A percentile compares a stretch with the other conserved stretches of the same genome.
These are phyloP conservation scores for Tolypocladium capitatum DNA, from an alignment of 2,329 filamentous ascomycete genomes.

Conservation along the genomic window DNA sequence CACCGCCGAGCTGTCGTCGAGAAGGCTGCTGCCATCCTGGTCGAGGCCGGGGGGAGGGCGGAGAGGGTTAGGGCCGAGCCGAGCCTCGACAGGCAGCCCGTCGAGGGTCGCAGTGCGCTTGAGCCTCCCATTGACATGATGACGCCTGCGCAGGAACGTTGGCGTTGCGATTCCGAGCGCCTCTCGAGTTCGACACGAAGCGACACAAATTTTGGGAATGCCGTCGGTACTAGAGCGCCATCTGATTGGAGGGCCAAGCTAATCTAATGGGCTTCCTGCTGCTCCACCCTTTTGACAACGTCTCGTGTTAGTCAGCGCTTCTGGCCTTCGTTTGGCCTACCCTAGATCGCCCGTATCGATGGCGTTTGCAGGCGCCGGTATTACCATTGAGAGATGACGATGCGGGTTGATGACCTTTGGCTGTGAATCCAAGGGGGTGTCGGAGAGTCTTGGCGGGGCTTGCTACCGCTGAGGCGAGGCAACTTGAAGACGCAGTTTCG, in stretches of 20 bases:
- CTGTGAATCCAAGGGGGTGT: too few relatives aligned
- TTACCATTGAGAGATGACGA: too few relatives aligned
- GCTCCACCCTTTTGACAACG: not conserved
- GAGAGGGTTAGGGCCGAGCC: slow-evolving; percentile 1
- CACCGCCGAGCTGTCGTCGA: slow-evolving; percentile 41
- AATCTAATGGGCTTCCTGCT: not conserved
- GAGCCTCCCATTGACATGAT: slow-evolving; percentile 15
- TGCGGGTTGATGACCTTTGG: too few relatives aligned
- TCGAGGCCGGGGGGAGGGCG: slow-evolving; percentile 4
- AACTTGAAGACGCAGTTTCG: too few relatives aligned
- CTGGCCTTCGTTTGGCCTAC: not conserved
- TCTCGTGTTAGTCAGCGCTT: not conserved
- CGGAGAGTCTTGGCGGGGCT: too few relatives aligned
- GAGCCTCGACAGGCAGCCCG: slow-evolving; percentile 10
- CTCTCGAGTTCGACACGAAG: not conserved
- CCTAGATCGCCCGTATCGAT: not conserved
- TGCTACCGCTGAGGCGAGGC: too few relatives aligned
- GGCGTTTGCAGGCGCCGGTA: too few relatives aligned
- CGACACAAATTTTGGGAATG: slow-evolving; percentile 1
- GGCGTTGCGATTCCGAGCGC: not conserved
- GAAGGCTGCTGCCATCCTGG: slow-evolving; percentile 23
- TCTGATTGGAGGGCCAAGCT: slow-evolving; percentile 1
- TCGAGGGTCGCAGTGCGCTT: slow-evolving; percentile 14
- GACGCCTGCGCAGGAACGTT: not conserved
- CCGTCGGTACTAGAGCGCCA: not conserved